Percentiles rank a stretch among this genome's conserved stretches.
Conservation (phyloP, 2,329 filamentous ascomycete genomes). For the Nannizziopsis arthrosporioides region DNA sequence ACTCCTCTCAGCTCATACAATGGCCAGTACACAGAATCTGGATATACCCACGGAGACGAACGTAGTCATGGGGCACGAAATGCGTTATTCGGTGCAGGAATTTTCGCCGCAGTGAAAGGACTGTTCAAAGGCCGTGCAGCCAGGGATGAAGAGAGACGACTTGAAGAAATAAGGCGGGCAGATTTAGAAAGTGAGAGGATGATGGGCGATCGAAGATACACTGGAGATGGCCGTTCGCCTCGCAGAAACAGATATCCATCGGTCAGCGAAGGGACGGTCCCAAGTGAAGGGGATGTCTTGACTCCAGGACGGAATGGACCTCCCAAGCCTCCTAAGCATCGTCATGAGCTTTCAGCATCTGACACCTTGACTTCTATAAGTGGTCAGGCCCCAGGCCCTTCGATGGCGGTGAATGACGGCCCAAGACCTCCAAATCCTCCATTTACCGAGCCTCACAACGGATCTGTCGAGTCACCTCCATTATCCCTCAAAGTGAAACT, state of each 20-base stretch:
- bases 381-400: conserved; percentile 16
- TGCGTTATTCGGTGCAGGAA: conserved; percentile 55
- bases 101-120: conserved; percentile 47
- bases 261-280: conserved; percentile 26
- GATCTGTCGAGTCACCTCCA: conserved; percentile 44
- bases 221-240: conserved; percentile 10
- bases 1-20: conserved; percentile 23
- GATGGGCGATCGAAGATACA: conserved; percentile 48
- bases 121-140: conserved; percentile 50
- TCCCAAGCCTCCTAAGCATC: conserved; percentile 34
- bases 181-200: conserved; percentile 44
- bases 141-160: conserved; percentile 36
- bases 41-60: conserved; percentile 32
- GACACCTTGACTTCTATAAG: conserved; percentile 21
- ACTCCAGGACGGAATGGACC: conserved; percentile 24
- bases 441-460: conserved; percentile 28
- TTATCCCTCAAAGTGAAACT: conserved; percentile 55
- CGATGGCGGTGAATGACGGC: conserved; percentile 16
- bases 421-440: conserved; percentile 22
- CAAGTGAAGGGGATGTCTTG: conserved; percentile 23
- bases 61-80: conserved; percentile 44
- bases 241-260: conserved; percentile 11
- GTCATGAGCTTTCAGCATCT: conserved; percentile 28
- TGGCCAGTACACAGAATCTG: conserved; percentile 31
- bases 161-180: conserved; percentile 32